Evolutionary conservation across 2,329 filamentous ascomycete genomes (phyloP), one percentile per base, ranked within the genome.

Genomic region (Fusarium decemcellulare): DNA sequence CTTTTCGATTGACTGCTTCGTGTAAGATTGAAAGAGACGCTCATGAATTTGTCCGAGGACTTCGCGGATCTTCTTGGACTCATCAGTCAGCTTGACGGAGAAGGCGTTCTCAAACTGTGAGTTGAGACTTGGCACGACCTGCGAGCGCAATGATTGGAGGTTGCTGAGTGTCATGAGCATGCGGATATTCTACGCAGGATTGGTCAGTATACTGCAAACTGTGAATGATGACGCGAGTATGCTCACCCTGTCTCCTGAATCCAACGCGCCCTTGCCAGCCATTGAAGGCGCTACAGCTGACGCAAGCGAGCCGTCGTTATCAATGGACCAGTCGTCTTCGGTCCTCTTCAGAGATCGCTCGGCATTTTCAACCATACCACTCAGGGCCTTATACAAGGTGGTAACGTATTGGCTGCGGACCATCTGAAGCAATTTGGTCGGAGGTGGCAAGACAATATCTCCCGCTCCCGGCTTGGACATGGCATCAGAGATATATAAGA

Each of bases 341-440:
- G 88, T 83, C 71, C 89, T 90, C 71, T 90, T 88, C 14, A 90
- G 79, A 4, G 91, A 87, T 61, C 90, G 90, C 81, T 98, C 94
- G 4, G 96, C 95, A 79, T 97, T 98, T 81, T 98, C 96, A 1
- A 99, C 94, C 90, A 99, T 95, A 23, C 95, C 96, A 74, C 93
- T 97, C 39, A 99, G 83, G 8, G 94, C 94, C 79, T 97, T 97
- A 81, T 98, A 98, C 44, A 99, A 83, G 61, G 95, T 97, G 8
- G 92, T 94, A 15, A 97, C 94, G 76, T 99, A 99, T 76, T 97
- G 94, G 69, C 91, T 92, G 69, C 95, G 89, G 15, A 98, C 94
- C 88, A 95, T 94, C 78, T 97, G 93, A 44, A 98, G 84, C 44
- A 98, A 83, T 79, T 98, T 99, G 8, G 91, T 86, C 37, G 94